phyloP scores from a whole-genome alignment of 2,329 filamentous ascomycete genomes.

The Coniochaeta hoffmannii region DNA sequence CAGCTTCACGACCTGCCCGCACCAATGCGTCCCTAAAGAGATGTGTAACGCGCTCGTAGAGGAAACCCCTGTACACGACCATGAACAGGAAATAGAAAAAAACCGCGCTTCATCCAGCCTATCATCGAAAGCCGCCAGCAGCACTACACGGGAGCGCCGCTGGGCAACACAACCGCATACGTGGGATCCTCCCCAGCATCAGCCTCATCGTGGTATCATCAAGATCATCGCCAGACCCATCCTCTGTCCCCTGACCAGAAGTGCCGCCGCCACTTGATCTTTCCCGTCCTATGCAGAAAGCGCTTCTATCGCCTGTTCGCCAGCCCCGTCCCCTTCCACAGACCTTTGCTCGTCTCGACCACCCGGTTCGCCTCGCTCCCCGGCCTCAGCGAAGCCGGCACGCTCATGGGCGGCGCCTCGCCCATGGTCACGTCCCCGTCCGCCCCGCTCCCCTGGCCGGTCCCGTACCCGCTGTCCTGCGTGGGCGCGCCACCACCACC shows the following conservation, averaged over 20 bases:
- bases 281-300: not conserved
- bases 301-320: constrained; percentile 14
- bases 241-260: not conserved
- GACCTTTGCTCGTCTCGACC: constrained; percentile 55
- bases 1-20: not conserved
- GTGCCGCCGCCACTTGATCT: not conserved
- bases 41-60: not conserved
- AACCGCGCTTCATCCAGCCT: not conserved
- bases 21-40: not conserved
- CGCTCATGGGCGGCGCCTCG: constrained; percentile 26
- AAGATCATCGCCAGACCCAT: not conserved
- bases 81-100: not conserved
- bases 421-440: constrained; percentile 40
- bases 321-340: constrained; percentile 40
- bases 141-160: not conserved
- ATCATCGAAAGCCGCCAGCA: not conserved
- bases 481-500: constrained; percentile 12
- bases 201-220: not conserved
- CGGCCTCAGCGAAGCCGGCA: constrained; percentile 47
- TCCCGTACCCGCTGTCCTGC: constrained; percentile 43
- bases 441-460: constrained; percentile 24
- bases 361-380: constrained; percentile 49
- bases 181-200: not conserved
- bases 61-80: not conserved
- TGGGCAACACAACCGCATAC: not conserved